These are phyloP conservation scores for Athelia sp. DNA, from an alignment of 1,284 basidiomycete species.

Conservation along the genomic window DNA sequence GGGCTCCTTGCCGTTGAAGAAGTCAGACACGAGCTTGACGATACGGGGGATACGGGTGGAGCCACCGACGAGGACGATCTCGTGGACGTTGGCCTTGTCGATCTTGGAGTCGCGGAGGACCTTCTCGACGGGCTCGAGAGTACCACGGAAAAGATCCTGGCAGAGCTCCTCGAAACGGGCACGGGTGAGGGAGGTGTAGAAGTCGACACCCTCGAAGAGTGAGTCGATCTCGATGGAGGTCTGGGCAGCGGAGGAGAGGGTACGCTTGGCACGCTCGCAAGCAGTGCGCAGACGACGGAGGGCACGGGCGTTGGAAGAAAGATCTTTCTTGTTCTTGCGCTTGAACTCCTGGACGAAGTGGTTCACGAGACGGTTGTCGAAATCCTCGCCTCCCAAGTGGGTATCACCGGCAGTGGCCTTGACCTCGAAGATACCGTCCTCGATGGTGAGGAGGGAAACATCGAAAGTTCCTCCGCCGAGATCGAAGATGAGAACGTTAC, in stretches of 20 bases:
- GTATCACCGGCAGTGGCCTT: conserved; percentile 99
- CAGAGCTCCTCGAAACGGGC: conserved; percentile 99
- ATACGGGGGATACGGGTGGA: conserved; percentile 99
- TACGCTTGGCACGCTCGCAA: conserved; percentile 98
- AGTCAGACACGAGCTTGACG: conserved; percentile 96
- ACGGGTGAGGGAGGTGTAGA: conserved; percentile 97
- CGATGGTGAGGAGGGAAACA: conserved; percentile 96
- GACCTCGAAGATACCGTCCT: conserved; percentile 99
- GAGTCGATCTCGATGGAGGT: conserved; percentile 99
- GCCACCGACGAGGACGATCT: conserved; percentile 97
- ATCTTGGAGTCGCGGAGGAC: conserved; percentile 98
- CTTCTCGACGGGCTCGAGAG: conserved; percentile 98
- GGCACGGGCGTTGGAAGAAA: conserved; percentile 91
- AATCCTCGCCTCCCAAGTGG: conserved; percentile 98
- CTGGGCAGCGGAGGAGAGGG: conserved; percentile 94
- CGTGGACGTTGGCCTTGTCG: conserved; percentile 92
- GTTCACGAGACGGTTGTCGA: conserved; percentile 97
- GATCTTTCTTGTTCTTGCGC: conserved; percentile 97
- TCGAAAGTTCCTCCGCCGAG: conserved; percentile 99
- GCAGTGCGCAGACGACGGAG: conserved; percentile 96
- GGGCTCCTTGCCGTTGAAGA: conserved; percentile 97
- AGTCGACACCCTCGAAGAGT: conserved; percentile 96
- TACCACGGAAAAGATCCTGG: conserved; percentile 95
- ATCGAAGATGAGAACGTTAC: conserved; percentile 96
- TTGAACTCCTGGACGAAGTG: conserved; percentile 99